Base-by-base conservation (phyloP, 345 rosid genomes). In the Noccaea bulbosa region DNA sequence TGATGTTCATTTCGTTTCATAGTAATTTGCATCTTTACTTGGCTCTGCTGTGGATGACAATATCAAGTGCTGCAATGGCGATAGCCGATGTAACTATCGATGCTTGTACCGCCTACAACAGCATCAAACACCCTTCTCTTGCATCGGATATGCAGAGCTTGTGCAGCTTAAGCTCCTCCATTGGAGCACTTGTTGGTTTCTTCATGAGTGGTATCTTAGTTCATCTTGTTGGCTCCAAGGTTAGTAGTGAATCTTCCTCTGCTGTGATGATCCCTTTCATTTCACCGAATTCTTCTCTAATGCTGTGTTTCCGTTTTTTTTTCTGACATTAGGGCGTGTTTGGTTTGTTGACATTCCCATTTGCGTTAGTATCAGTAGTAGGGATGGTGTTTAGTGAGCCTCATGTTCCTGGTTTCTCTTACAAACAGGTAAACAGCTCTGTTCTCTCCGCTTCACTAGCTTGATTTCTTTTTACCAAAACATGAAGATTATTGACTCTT, bases 61-160 rank as follows among this genome's bases (percentile, higher is more conserved):
- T 85, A 33, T 79, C 85, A 76, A 92, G 96, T 84, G 84, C 92
- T 51, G 84, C 88, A 55, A 86, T 82, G 60, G 98, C 99, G 0
- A 86, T 95, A 58, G 92, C 96, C 5, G 99, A 95, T 54, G 99
- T 95, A 14, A 95, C 99, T 0, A 83, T 95, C 7, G 98, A 92
- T 80, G 99, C 99, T 61, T 92, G 98, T 68, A 90, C 86, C 17
- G 99, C 93, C 2, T 86, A 95, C 73, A 87, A 92, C 66, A 95
- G 97, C 30, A 95, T 83, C 12, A 75, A 58, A 34, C 91, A 79
- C 39, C 98, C 88, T 75, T 70, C 85, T 47, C 88, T 92, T 62
- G 96, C 97, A 0, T 81, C 97, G 34, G 98, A 95, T 69, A 83
- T 95, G 98, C 97, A 92, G 82, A 95, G 99, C 70, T 74, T 95